A percentile compares a stretch with the other conserved stretches of the same genome.
These are phyloP conservation scores for Podospora comata DNA, from an alignment of 495 filamentous ascomycete species.

Conservation along the genomic window DNA sequence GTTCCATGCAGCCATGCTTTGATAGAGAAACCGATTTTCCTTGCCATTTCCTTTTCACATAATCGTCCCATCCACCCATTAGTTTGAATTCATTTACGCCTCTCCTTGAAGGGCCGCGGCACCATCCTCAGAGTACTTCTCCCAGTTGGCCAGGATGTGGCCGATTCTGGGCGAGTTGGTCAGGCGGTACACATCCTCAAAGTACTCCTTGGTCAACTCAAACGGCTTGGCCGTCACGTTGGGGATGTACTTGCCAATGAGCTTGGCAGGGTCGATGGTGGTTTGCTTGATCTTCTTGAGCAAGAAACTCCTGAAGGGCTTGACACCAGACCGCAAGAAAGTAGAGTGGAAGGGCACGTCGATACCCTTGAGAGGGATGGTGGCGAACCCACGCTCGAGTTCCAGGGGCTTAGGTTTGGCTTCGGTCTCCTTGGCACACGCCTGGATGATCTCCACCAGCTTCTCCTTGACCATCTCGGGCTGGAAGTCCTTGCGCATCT, in stretches of 20 bases:
- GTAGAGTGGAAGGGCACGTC: slow-evolving; percentile 99
- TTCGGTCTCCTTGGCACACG: slow-evolving; percentile 79
- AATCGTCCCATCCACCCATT: not conserved
- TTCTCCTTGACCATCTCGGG: slow-evolving; percentile 57
- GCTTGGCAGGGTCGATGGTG: slow-evolving; percentile 91
- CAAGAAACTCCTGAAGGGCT: slow-evolving; percentile 94
- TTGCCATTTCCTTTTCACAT: slow-evolving; percentile 3
- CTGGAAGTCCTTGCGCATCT: slow-evolving; percentile 78
- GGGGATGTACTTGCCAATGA: slow-evolving; percentile 97
- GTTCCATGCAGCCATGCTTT: not conserved
- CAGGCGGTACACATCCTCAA: slow-evolving; percentile 92
- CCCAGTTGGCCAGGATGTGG: slow-evolving; percentile 81
- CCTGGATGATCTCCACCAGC: slow-evolving; percentile 66
- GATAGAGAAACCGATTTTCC: not conserved
- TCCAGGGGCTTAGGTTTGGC: slow-evolving; percentile 82
- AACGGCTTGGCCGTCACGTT: slow-evolving; percentile 97
- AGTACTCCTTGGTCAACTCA: slow-evolving; percentile 95
- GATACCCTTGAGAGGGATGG: slow-evolving; percentile 93
- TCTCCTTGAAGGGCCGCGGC: not conserved
- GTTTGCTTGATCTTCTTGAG: slow-evolving; percentile 99
- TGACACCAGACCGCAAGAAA: slow-evolving; percentile 94
- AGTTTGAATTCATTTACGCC: not conserved
- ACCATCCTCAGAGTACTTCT: slow-evolving; percentile 51
- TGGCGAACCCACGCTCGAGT: slow-evolving; percentile 91
- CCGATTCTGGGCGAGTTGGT: slow-evolving; percentile 93